Base-by-base conservation (phyloP, 2,329 filamentous ascomycete species). In the Fusarium citri region DNA sequence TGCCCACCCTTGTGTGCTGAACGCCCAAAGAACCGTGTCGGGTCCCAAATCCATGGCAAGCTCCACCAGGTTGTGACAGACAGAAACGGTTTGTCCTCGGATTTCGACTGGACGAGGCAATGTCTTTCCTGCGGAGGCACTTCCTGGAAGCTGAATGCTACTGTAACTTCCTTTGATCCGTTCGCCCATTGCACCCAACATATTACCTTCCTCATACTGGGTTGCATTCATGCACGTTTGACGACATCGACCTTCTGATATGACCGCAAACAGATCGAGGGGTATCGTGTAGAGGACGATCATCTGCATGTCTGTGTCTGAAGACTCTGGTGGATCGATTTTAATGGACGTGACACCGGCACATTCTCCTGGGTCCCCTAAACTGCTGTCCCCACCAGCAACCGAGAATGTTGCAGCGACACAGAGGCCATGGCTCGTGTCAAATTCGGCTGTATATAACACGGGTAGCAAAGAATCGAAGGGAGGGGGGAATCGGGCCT, bases 201-300 rank as follows among this genome's bases (percentile, higher is more conserved):
- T 30, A 23, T 50, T 46, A 45, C 50, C 63, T 14, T n/a, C 55
- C 18, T 61, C 62, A 18, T 59, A 59, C 8, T 54, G 43, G 31
- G 53, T 42, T 31, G 30, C 31, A 23, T 59, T 37, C 34, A 48
- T 55, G 22, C 31, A 53, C 28, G 49, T 31, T 25, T 60, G 62
- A 55, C 64, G 43, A 25, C 64, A 56, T 26, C 60, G 51, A 22
- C 59, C 54, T 11, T 56, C 69, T 25, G 72, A 69, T 45, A 78
- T 76, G 20, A 80, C 76, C 31, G 81, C 79, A 64, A 88, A 86
- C 4, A 86, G 76, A 75, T 91, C 88, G 1, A 83, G 77, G 0
- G 90, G 89, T 3, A 92, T 80, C 1, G 84, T 89, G 75, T 89
- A 92, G 3, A 91, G 79, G 55, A 89, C 83, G 26, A 92, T 69